These are phyloP conservation scores for Fusarium bactridioides DNA, from an alignment of 2,329 filamentous ascomycete genomes.

Conservation along the genomic window DNA sequence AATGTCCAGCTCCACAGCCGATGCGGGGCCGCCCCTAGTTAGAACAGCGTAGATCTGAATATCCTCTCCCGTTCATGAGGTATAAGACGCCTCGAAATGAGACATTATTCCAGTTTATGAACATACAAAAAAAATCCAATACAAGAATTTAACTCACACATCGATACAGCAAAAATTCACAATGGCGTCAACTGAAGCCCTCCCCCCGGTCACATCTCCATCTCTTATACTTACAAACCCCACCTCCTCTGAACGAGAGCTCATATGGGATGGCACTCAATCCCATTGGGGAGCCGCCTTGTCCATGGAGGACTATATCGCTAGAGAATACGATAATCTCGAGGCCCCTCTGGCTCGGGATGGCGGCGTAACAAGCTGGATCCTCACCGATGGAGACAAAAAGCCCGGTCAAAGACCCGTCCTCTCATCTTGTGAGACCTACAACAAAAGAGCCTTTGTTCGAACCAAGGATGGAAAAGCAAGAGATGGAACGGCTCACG, in stretches of 20 bases:
- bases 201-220: slow-evolving; percentile 36
- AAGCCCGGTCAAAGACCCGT: slow-evolving; percentile 58
- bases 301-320: slow-evolving; percentile 62
- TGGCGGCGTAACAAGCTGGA: slow-evolving; percentile 69
- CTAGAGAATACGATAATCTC: slow-evolving; percentile 65
- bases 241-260: slow-evolving; percentile 61
- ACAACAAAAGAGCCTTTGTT: slow-evolving; percentile 66
- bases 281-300: slow-evolving; percentile 67
- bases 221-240: slow-evolving; percentile 59
- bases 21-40: slow-evolving; percentile 5
- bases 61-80: not conserved
- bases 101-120: not conserved
- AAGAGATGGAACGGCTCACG: slow-evolving; percentile 70
- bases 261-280: slow-evolving; percentile 65
- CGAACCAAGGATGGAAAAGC: slow-evolving; percentile 46
- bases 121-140: not conserved
- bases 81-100: slow-evolving; percentile 1
- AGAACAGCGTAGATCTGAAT: slow-evolving; percentile 1
- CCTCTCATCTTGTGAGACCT: slow-evolving; percentile 70
- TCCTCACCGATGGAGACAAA: slow-evolving; percentile 60
- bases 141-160: not conserved
- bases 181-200: slow-evolving; percentile 33
- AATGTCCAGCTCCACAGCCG: slow-evolving; percentile 2
- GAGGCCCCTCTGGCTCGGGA: slow-evolving; percentile 65
- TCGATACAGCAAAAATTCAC: not conserved